Evolutionary conservation across 108 stramenopile species (phyloP), one percentile per base, ranked within the genome.

Genomic region (Hondaea fermentalgiana): DNA sequence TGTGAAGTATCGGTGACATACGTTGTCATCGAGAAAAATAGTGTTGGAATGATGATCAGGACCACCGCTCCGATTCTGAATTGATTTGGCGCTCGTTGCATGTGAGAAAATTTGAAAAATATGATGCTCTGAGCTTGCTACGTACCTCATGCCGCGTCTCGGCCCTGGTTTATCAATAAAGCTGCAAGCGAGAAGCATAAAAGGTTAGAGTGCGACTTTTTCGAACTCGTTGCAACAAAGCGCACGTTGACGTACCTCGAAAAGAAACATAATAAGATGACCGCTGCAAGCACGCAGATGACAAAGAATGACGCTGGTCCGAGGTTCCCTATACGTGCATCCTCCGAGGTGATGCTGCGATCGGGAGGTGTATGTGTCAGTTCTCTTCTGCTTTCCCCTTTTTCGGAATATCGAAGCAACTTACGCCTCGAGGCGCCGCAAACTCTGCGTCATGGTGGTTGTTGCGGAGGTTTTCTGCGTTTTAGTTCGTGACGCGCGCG

Each of bases 1-100:
- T 83, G 76, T 45, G 76, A 47, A 35, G 76, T 83, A 23, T 83
- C 76, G 45, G 45, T 83, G 17, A 83, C 76, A 35, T 83, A 83
- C 6, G 76, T 53, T 19, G 76, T 53, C 49, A 53, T 53, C 17
- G 51, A 53, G 76, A 83, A 83, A 35, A 83, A 83, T 28, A 83
- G 6, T 53, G 49, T 28, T 3, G 76, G 76, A 16, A 83, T 53
- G 25, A 83, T 28, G 51, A 83, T 53, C 8, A 83, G 76, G 6
- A 45, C 76, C n/a, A 35, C 76, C 12, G 76, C 76, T 12, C 45
- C 76, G 49, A 53, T 53, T 53, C 76, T 83, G 1, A 1, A 4
- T 17, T 42, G 35, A 35, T 35, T 35, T 35, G 35, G 35, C 35
- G 35, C 35, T 2, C 35, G 2, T 35, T 35, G 35, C 35, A 35